Evolutionary conservation across 139 green algal genomes (phyloP), one percentile per base, ranked within the genome.

Genomic region (Coelastrella sp.): DNA sequence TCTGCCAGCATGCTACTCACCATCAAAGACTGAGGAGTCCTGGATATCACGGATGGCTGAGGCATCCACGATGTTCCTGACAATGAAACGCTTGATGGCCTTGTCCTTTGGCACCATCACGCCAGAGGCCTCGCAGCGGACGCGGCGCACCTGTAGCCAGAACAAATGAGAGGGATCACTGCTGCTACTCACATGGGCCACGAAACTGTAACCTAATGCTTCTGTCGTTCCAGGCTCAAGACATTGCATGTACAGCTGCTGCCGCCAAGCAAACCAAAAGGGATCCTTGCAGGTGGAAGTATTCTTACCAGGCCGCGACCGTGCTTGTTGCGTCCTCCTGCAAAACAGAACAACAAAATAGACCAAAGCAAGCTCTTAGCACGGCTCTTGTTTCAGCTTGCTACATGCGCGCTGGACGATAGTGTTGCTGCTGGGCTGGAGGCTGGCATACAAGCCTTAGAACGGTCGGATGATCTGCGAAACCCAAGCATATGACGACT

Each of bases 71-170:
- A 99, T 99, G 88, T 98, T 97, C 15, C 96, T 84, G 77, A 99
- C 97, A 35, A 99, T 96, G 91, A 98, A 99, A 63, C 97, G 92
- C 96, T 99, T 99, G 92, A 99, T 98, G 57, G 97, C 97, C 92
- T 99, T 99, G 90, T 99, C 97, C 93, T 98, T 99, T 68, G 96
- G 94, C 68, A 98, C 96, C 89, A 99, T 91, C 57, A 96, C 94
- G 66, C 95, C 96, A 32, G 94, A 98, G n/a, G 95, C 92, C 92
- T 99, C 96, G 93, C 96, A 99, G 81, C 96, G 92, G 67, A 99
- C 96, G 68, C 96, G 94, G 76, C 91, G 94, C 45, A 97, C 94
- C 92, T 98, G 90, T 73, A 90, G 2, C 23, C 76, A 87, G 51
- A 51, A 53, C 30, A 30, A 21, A 32, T 67, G n/a, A n/a, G n/a